Percentiles rank a stretch among this genome's conserved stretches.
phyloP scores from a whole-genome alignment of 495 filamentous ascomycete genomes.

The Penicillium goetzii region DNA sequence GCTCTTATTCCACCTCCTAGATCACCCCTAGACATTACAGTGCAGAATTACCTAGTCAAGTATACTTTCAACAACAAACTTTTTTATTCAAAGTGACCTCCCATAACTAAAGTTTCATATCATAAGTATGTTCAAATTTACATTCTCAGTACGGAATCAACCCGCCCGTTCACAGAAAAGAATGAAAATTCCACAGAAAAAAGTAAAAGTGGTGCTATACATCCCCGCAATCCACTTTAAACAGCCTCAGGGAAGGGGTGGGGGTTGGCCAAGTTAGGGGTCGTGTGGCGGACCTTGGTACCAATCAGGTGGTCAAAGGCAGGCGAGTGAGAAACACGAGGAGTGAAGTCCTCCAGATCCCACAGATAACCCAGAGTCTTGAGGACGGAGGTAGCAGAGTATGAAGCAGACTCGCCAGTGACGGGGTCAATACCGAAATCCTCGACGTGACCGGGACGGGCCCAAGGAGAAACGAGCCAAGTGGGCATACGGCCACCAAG shows the following conservation, averaged over 20 bases:
- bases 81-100: background rate
- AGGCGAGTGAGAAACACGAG: slow-evolving; percentile 47
- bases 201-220: background rate
- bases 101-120: background rate
- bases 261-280: slow-evolving; percentile 30
- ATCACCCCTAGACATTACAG: too few species aligned
- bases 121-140: background rate
- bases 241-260: slow-evolving; percentile 29
- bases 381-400: slow-evolving; percentile 49
- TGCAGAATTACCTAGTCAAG: background rate
- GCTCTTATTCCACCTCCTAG: too few species aligned
- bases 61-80: background rate
- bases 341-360: slow-evolving; percentile 49
- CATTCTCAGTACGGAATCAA: background rate
- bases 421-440: slow-evolving; percentile 45
- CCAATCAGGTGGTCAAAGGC: slow-evolving; percentile 52
- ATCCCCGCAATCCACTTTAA: slow-evolving; percentile 7
- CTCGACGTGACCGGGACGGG: slow-evolving; percentile 47
- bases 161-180: slow-evolving; percentile 1
- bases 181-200: background rate
- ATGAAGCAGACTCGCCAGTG: slow-evolving; percentile 39
- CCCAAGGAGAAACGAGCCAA: slow-evolving; percentile 55
- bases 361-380: slow-evolving; percentile 51
- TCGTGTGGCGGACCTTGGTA: slow-evolving; percentile 20
- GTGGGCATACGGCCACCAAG: slow-evolving; percentile 59